Conservation (phyloP, 2,329 filamentous ascomycete species). For the Didymella pomorum region DNA sequence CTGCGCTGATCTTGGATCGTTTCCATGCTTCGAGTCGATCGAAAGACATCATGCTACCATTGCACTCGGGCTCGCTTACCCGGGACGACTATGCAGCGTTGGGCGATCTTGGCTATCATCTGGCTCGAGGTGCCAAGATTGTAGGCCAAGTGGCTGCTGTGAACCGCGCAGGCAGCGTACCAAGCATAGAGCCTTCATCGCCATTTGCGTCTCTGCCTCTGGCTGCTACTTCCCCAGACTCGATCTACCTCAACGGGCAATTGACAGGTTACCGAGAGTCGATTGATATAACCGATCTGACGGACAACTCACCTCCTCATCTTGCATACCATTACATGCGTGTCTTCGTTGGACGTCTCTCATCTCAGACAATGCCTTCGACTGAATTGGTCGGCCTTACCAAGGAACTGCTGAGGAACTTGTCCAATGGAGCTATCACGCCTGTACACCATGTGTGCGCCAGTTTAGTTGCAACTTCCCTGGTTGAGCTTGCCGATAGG, state of each 20-base stretch:
- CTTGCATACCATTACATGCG: constrained; percentile 50
- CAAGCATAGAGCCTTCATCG: constrained; percentile 41
- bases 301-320: constrained; percentile 41
- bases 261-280: constrained; percentile 45
- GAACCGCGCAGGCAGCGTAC: constrained; percentile 40
- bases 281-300: constrained; percentile 41
- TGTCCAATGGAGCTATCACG: constrained; percentile 39
- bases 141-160: constrained; percentile 43
- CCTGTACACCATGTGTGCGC: constrained; percentile 50
- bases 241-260: constrained; percentile 41
- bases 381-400: constrained; percentile 38
- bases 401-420: constrained; percentile 40
- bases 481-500: constrained; percentile 46
- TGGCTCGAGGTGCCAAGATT: constrained; percentile 46
- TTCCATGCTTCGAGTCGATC: constrained; percentile 48
- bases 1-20: constrained; percentile 48
- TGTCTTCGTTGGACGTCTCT: constrained; percentile 44
- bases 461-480: constrained; percentile 45
- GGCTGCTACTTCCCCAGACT: constrained; percentile 36
- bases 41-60: constrained; percentile 44
- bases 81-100: constrained; percentile 44
- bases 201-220: constrained; percentile 39
- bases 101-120: constrained; percentile 46
- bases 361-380: constrained; percentile 32
- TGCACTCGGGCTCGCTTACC: constrained; percentile 41